These are phyloP conservation scores for Kondoa malvinella DNA, from an alignment of 768 basidiomycete genomes.

Conservation along the genomic window DNA sequence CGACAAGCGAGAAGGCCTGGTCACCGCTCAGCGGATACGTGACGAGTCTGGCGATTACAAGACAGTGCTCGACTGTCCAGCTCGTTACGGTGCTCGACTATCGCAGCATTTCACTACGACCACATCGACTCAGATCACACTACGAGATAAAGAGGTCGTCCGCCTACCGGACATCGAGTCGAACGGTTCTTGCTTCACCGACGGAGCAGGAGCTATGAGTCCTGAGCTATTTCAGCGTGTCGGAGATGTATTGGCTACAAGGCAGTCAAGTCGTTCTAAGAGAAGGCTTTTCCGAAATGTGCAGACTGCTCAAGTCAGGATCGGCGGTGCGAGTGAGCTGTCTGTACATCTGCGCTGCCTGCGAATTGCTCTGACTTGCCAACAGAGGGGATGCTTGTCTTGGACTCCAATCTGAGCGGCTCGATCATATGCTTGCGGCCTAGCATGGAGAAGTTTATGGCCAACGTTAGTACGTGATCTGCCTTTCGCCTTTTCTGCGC, in stretches of 20 bases:
- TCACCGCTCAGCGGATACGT: constrained; percentile 48
- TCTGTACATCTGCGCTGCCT: neutral
- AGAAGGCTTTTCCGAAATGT: neutral
- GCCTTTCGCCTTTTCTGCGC: neutral
- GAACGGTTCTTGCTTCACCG: constrained; percentile 39
- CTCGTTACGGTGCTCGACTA: constrained; percentile 60
- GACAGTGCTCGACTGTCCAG: constrained; percentile 42
- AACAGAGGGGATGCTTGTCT: constrained; percentile 39
- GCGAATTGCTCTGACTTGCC: neutral
- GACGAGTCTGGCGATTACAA: constrained; percentile 51
- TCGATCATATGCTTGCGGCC: constrained; percentile 41
- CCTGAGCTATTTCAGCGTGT: constrained; percentile 41
- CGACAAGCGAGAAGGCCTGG: constrained; percentile 34
- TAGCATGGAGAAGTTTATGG: constrained; percentile 55
- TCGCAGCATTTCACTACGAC: constrained; percentile 74
- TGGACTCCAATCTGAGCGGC: constrained; percentile 42
- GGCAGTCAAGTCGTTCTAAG: constrained; percentile 37
- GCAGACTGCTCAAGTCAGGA: constrained; percentile 28
- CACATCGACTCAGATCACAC: constrained; percentile 41
- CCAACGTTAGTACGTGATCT: constrained; percentile 18
- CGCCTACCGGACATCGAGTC: constrained; percentile 38
- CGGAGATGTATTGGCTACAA: constrained; percentile 32
- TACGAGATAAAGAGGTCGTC: constrained; percentile 25
- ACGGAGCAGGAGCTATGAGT: constrained; percentile 54
- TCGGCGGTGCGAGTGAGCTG: constrained; percentile 21